Base-by-base conservation (phyloP, 257 asterid genomes). In the Solanum gracilifrons region DNA sequence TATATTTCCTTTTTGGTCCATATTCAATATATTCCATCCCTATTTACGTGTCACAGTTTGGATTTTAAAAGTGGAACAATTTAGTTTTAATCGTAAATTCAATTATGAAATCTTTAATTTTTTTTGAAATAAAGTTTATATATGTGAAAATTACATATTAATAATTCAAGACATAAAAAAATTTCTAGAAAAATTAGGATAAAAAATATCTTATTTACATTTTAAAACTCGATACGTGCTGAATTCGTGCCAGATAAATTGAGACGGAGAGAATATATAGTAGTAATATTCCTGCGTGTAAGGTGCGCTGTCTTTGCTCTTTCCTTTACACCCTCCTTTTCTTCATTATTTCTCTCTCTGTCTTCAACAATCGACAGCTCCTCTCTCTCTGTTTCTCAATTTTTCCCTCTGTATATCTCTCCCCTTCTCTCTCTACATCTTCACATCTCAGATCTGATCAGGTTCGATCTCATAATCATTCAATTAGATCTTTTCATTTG, bases 251-350 rank as follows among this genome's bases (percentile, higher is more conserved):
- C 4, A 62, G 16, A 62, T 62, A 62, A 62, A 62, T 62, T 62
- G 71, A n/a, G 32, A 62, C 31, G 16, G 16, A 10, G 31, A 62
- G 31, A n/a, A 11, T 62, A 62, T 62, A 62, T 62, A 23, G 27
- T 60, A 0, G 29, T n/a, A 10, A 29, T 48, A 48, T 68, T 66
- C 32, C 82, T 66, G 87, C 87, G 87, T 85, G 82, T 41, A 9
- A 66, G 87, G 87, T 85, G 87, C 87, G 87, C 68, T 85, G 87
- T 85, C 87, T 39, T 66, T 60, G 86, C 86, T 33, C n/a, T 13
- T 83, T 83, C 31, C 75, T 39, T 83, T 66, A 13, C 55, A 32
- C 48, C 48, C 86, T 83, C 75, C 86, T 60, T 66, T 55, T 58
- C 43, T 12, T 2, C 15, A n/a, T 31, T 33, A 15, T 51, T 21